These are phyloP conservation scores for Hygrophila difformis DNA, from an alignment of 257 asterid genomes.

Conservation along the genomic window DNA sequence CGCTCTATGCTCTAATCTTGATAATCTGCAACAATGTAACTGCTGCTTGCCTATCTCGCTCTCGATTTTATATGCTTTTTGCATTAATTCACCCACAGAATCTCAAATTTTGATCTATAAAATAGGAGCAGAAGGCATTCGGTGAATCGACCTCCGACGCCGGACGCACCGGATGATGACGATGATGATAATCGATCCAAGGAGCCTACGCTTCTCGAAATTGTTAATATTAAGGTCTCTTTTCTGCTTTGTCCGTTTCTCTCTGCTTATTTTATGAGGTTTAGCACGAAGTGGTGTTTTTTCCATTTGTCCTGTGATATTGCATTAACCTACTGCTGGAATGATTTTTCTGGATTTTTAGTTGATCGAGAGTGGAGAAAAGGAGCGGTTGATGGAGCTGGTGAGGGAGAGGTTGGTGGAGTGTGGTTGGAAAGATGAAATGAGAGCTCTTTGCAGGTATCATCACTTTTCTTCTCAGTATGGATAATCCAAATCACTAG, in stretches of 20 bases:
- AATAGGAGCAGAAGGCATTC: conserved; percentile 38
- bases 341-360: conserved; percentile 7
- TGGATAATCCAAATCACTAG: neutral
- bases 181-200: conserved; percentile 14
- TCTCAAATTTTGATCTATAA: too few relatives aligned
- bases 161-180: conserved; percentile 28
- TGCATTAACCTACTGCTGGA: neutral
- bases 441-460: conserved; percentile 45
- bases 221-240: conserved; percentile 30
- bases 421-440: conserved; percentile 52
- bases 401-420: conserved; percentile 43
- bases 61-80: too few relatives aligned
- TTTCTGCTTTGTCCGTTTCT: neutral
- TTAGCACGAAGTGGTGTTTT: neutral
- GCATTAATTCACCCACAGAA: too few relatives aligned
- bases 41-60: too few relatives aligned
- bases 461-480: neutral
- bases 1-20: too few relatives aligned
- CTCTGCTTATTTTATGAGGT: neutral
- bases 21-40: too few relatives aligned
- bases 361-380: conserved; percentile 45
- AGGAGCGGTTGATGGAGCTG: conserved; percentile 45
- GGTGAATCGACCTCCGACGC: conserved; percentile 45
- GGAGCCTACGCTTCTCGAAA: conserved; percentile 31
- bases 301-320: neutral